Evolutionary conservation across 1,284 basidiomycete genomes (phyloP).

Genomic region (Cryptococcus neoformans): DNA sequence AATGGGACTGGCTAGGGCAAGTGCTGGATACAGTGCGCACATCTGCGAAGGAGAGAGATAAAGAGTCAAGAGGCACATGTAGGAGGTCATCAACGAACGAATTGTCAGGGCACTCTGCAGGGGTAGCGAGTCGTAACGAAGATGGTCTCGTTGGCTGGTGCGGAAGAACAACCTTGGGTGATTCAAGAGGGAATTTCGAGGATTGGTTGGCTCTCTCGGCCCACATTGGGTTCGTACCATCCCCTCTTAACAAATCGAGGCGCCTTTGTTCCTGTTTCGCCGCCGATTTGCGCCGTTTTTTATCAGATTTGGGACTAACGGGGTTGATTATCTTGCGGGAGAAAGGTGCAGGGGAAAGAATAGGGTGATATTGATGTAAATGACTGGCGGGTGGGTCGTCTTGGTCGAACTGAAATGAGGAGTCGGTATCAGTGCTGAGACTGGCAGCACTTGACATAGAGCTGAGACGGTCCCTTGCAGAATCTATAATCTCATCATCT

Average conservation of each 20-base stretch:
- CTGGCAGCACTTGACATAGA: neutral
- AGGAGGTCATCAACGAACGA: slow-evolving; percentile 29
- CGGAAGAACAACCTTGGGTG: slow-evolving; percentile 6
- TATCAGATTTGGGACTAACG: slow-evolving; percentile 4
- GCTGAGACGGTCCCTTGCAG: neutral
- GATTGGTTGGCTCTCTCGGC: neutral
- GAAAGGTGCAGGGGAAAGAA: neutral
- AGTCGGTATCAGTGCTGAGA: neutral
- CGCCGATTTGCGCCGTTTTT: slow-evolving; percentile 30
- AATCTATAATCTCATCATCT: too few relatives aligned
- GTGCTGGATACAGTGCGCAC: slow-evolving; percentile 22
- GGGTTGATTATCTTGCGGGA: neutral
- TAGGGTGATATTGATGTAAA: neutral
- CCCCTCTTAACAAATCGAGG: slow-evolving; percentile 42
- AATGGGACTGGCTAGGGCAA: neutral
- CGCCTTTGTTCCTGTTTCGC: slow-evolving; percentile 33
- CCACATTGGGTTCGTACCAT: slow-evolving; percentile 34
- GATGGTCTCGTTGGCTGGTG: slow-evolving; percentile 25
- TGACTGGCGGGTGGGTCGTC: neutral
- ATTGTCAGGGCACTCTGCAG: slow-evolving; percentile 21
- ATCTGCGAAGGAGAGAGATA: slow-evolving; percentile 46
- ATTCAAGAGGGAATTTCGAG: neutral
- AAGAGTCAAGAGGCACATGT: slow-evolving; percentile 39
- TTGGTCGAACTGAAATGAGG: slow-evolving; percentile 25
- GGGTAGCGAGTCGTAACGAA: slow-evolving; percentile 29